Evolutionary conservation across 1,284 basidiomycete species (phyloP).

Genomic region (Ustilago sp.): DNA sequence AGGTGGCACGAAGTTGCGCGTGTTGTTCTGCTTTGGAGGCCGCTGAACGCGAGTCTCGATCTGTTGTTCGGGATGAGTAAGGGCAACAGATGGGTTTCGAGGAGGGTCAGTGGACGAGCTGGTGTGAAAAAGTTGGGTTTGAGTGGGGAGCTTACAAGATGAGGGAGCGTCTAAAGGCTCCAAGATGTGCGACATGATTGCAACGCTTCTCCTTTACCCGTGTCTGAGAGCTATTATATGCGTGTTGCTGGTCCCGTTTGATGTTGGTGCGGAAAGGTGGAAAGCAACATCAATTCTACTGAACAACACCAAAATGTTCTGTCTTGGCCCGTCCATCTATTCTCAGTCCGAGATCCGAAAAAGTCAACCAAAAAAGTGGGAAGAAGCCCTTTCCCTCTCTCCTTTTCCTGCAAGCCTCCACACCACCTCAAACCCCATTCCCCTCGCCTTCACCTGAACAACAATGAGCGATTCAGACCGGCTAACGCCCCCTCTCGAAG

Average conservation of each 20-base stretch:
- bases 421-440: background rate
- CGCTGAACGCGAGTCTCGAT: constrained; percentile 70
- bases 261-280: background rate
- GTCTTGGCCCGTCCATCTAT: constrained; percentile 9
- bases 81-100: no score
- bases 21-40: constrained; percentile 70
- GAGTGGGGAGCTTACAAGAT: constrained; percentile 79
- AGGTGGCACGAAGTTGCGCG: constrained; percentile 72
- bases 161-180: constrained; percentile 88
- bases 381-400: background rate
- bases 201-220: background rate
- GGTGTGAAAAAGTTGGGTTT: no score
- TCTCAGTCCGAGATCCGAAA: constrained; percentile 6
- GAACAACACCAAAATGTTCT: background rate
- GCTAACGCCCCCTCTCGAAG: constrained; percentile 77
- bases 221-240: background rate
- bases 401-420: background rate
- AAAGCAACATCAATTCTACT: background rate
- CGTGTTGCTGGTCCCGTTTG: background rate
- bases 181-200: constrained; percentile 86
- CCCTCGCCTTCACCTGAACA: background rate
- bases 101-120: background rate
- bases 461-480: constrained; percentile 8
- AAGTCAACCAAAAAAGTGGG: background rate
- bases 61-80: constrained; percentile 23